Evolutionary conservation across 495 filamentous ascomycete species (phyloP).

Genomic region (Penicillium cataractarum): DNA sequence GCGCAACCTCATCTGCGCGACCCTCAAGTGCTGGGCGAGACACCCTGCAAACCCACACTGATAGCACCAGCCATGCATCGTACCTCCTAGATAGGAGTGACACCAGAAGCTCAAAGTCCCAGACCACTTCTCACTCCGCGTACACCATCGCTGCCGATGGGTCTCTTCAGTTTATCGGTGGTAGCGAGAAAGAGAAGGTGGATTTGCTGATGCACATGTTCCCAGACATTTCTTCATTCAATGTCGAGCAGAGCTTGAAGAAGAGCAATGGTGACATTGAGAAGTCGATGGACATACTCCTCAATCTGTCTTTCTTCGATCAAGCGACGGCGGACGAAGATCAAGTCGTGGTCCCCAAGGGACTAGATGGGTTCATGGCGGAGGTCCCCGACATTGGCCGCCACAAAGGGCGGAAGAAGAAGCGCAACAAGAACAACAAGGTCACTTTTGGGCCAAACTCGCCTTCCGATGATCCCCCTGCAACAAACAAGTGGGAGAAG

Average conservation of each 20-base stretch:
- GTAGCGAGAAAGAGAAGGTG: conserved; percentile 60
- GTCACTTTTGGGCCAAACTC: conserved; percentile 10
- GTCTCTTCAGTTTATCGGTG: conserved; percentile 46
- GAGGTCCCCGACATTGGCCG: conserved; percentile 37
- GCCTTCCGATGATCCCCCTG: conserved; percentile 15
- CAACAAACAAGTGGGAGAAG: conserved; percentile 59
- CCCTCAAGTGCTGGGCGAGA: conserved; percentile 2
- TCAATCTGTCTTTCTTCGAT: conserved; percentile 74
- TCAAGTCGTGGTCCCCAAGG: conserved; percentile 58
- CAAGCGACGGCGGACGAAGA: conserved; percentile 49
- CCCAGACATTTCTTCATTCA: conserved; percentile 61
- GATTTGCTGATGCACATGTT: conserved; percentile 68
- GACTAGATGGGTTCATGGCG: conserved; percentile 77
- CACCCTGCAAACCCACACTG: conserved; percentile 34
- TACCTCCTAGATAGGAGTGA: conserved; percentile 19
- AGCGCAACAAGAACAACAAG: conserved; percentile 29
- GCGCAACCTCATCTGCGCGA: conserved; percentile 3
- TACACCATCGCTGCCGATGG: conserved; percentile 42
- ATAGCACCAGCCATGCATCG: conserved; percentile 45
- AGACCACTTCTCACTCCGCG: conserved; percentile 18
- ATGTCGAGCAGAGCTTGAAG: conserved; percentile 65
- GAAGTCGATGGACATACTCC: conserved; percentile 78
- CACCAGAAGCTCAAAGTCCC: not conserved
- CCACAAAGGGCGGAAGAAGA: conserved; percentile 51
- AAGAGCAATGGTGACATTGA: conserved; percentile 64